These are phyloP conservation scores for Stentor roeselii DNA, from an alignment of 73 alveolate species.

Conservation along the genomic window DNA sequence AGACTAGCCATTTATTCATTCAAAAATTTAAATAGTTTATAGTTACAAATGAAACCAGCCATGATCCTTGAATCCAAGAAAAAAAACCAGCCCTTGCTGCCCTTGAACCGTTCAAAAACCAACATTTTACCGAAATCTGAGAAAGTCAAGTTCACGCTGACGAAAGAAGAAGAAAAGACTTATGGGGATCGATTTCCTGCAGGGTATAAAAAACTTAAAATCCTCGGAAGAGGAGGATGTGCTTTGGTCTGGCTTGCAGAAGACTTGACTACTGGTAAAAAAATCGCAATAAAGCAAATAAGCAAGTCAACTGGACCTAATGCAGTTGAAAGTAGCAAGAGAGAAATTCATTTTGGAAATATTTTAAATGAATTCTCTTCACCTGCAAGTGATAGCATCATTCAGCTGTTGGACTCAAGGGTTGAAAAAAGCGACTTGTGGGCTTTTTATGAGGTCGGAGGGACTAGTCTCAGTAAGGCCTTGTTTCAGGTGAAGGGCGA, in stretches of 20 bases:
- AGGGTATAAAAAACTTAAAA: conserved; percentile 47
- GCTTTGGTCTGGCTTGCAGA: conserved; percentile 74
- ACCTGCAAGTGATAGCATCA: conserved; percentile 42
- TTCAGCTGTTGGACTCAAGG: conserved; percentile 31
- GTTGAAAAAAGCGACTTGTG: conserved; percentile 59
- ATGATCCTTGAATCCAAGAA: neutral
- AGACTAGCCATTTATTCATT: neutral
- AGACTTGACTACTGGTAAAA: conserved; percentile 31
- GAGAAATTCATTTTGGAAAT: conserved; percentile 64
- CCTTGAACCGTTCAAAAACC: neutral
- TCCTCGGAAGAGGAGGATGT: conserved; percentile 78
- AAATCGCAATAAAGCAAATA: conserved; percentile 69
- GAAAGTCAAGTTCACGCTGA: conserved; percentile 18
- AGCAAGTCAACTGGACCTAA: conserved; percentile 38
- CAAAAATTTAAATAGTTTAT: too few relatives aligned
- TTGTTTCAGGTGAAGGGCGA: conserved; percentile 70
- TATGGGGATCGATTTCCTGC: conserved; percentile 59
- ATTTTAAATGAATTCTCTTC: conserved; percentile 34
- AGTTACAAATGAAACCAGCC: neutral
- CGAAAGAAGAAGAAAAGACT: conserved; percentile 49
- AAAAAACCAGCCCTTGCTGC: neutral
- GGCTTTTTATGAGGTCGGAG: conserved; percentile 63
- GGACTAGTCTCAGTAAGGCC: conserved; percentile 45
- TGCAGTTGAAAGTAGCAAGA: conserved; percentile 45
- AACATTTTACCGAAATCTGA: neutral